Evolutionary conservation across 2,329 filamentous ascomycete species (phyloP).

Genomic region (Alternaria angustiovoidea): DNA sequence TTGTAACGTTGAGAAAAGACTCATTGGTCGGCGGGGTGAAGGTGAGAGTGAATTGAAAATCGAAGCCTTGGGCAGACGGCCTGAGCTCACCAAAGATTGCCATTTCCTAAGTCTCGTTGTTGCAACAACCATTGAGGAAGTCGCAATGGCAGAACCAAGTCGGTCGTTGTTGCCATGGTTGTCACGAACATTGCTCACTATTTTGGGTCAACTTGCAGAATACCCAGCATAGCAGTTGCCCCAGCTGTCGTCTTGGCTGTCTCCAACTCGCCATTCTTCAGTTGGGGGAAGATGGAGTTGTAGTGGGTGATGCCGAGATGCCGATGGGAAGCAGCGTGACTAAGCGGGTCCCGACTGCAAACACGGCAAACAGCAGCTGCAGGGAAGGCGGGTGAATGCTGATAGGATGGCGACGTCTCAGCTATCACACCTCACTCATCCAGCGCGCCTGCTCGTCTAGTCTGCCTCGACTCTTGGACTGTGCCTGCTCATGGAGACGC

Average conservation of each 20-base stretch:
- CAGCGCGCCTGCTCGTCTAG: constrained; percentile 22
- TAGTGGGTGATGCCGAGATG: not conserved
- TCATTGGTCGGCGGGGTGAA: not conserved
- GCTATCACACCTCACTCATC: constrained; percentile 23
- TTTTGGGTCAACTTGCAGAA: not conserved
- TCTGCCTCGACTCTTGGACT: constrained; percentile 29
- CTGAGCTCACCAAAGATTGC: not conserved
- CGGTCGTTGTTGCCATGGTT: not conserved
- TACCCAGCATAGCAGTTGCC: not conserved
- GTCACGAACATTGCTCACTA: not conserved
- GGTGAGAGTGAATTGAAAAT: not conserved
- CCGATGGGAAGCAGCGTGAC: not conserved
- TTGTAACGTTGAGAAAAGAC: not conserved
- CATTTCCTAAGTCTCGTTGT: not conserved
- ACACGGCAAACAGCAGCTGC: constrained; percentile 19
- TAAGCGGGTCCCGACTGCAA: constrained; percentile 11
- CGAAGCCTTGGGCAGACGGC: not conserved
- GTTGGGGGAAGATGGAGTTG: not conserved
- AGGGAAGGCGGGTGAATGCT: constrained; percentile 13
- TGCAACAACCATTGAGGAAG: not conserved
- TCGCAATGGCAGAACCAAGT: not conserved
- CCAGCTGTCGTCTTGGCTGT: not conserved
- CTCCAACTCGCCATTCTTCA: not conserved
- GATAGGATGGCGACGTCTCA: constrained; percentile 8
- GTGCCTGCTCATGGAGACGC: constrained; percentile 48